These are phyloP conservation scores for Backusella parvicylindrica DNA, from an alignment of 192 early-diverging fungal species.

Conservation along the genomic window DNA sequence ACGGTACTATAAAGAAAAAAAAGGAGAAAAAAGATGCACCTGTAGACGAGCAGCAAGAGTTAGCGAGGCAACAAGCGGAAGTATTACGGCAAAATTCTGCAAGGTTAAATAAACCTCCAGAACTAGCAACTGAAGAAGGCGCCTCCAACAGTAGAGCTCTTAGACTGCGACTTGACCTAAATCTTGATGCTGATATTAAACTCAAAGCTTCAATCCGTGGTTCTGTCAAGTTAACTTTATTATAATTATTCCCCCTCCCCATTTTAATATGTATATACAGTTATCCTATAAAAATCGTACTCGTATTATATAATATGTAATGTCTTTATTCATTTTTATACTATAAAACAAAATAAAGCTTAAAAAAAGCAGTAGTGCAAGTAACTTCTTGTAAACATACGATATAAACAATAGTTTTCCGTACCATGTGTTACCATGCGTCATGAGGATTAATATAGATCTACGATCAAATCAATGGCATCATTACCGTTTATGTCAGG, in stretches of 20 bases:
- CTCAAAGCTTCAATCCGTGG: conserved; percentile 19
- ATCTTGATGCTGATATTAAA: conserved; percentile 21
- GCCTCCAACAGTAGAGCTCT: conserved; percentile 4
- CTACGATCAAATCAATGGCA: neutral
- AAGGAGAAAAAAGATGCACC: neutral
- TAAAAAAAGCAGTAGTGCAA: neutral
- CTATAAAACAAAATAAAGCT: neutral
- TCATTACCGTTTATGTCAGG: neutral
- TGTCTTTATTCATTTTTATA: neutral
- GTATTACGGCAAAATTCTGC: neutral
- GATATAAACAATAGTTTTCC: neutral
- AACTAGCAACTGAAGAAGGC: neutral
- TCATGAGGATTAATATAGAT: neutral
- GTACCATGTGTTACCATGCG: neutral
- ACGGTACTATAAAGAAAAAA: neutral
- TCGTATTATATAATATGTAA: neutral
- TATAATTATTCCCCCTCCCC: neutral
- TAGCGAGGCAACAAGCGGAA: neutral
- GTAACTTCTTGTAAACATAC: neutral
- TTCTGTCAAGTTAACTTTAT: conserved; percentile 13
- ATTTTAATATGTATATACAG: neutral
- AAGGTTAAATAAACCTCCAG: neutral
- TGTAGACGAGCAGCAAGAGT: neutral
- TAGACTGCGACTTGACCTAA: conserved; percentile 18
- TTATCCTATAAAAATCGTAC: neutral